Base-by-base conservation (phyloP, 371 early-diverging fungal species). In the Rhizopus sp. region DNA sequence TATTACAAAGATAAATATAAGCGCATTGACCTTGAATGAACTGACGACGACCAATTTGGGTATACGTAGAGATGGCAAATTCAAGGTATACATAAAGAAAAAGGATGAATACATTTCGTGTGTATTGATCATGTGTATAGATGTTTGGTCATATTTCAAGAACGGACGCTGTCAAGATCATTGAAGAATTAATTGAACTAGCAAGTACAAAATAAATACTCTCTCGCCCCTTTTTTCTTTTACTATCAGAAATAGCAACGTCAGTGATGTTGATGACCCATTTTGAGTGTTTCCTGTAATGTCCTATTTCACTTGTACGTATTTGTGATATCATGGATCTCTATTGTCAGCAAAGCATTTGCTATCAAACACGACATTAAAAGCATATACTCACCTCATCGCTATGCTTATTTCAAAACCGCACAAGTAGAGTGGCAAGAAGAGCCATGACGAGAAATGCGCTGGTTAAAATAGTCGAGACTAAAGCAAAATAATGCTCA, bases 51-150 rank as follows among this genome's bases (percentile, higher is more conserved):
- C 46, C 16, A 29, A 23, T 23, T 29, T 46, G 46, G 30, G 17
- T 7, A 29, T 46, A 12, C 29, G 29, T 46, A 46, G 29, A 46
- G 15, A 15, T 1, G 60, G 53, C 4, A 47, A 51, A 32, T 31
- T 48, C 8, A 53, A 53, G 32, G 60, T 50, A 59, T 33, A 16
- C 7, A 7, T 44, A 53, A 17, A 39, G n/a, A n/a, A 42, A 17
- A 41, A 53, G 13, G 7, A 30, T 5, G 30, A 41, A 52, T 13
- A 23, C 23, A 23, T 23, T 23, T 23, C 23, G 23, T 23, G 23
- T 23, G 23, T 23, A 10, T 16, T 30, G 31, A 30, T 48, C 12
- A n/a, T 29, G 1, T 23, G 23, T 29, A 23, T 47, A 41, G 46
- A 29, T 46, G 8, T 46, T 23, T 46, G 46, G 46, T 9, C 46